Percentiles rank a stretch among this genome's conserved stretches.
Evolutionary conservation across 2,329 filamentous ascomycete species (phyloP).

Genomic region (Mariannaea elegans): DNA sequence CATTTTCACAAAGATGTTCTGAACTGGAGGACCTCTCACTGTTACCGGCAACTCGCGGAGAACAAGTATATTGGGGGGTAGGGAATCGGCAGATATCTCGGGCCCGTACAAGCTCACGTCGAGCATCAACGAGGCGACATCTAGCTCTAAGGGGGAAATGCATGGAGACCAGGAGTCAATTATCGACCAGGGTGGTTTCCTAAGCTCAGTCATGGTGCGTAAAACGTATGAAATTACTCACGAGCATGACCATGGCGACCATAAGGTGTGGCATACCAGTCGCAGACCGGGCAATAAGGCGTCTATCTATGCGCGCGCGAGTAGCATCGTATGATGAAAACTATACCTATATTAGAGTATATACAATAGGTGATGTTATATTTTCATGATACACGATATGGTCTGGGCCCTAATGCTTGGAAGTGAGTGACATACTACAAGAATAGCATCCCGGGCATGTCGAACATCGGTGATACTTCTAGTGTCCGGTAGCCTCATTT

Average conservation of each 20-base stretch:
- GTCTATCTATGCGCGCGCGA: slow-evolving; percentile 7
- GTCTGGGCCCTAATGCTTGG: too few relatives aligned
- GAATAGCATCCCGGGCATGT: too few relatives aligned
- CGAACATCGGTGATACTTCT: too few relatives aligned
- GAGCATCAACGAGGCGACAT: slow-evolving; percentile 7
- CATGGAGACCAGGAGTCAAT: slow-evolving; percentile 31
- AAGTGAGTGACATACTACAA: too few relatives aligned
- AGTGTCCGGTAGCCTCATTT: too few relatives aligned
- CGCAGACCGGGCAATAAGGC: slow-evolving; percentile 17
- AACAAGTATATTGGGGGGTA: slow-evolving; percentile 12
- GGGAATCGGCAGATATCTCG: slow-evolving; percentile 13
- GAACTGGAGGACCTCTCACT: background rate
- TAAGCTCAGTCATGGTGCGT: slow-evolving; percentile 21
- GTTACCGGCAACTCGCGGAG: slow-evolving; percentile 4
- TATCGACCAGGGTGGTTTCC: background rate
- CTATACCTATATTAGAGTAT: background rate
- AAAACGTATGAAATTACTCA: slow-evolving; percentile 27
- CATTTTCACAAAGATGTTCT: slow-evolving; percentile 25
- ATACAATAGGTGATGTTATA: background rate
- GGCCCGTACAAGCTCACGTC: slow-evolving; percentile 28
- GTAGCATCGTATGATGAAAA: slow-evolving; percentile 1
- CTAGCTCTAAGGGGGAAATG: background rate
- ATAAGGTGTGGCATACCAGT: slow-evolving; percentile 18
- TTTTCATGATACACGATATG: background rate
- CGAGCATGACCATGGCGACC: background rate